These are phyloP conservation scores for Phytomonas francai DNA, from an alignment of 208 protist genomes.

Conservation along the genomic window DNA sequence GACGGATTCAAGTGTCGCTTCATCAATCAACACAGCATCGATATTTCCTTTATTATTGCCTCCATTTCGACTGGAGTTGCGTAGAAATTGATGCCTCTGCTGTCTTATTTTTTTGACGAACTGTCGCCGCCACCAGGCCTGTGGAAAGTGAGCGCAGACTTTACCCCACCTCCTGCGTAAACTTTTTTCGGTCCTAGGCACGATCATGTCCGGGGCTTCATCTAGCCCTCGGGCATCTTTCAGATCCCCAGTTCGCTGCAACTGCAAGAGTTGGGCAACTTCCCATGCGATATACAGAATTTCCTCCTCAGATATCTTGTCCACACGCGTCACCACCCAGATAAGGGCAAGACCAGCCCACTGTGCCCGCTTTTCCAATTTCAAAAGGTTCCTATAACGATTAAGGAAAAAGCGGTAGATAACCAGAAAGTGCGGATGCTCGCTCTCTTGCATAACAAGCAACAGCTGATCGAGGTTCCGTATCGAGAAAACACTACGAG, in stretches of 20 bases:
- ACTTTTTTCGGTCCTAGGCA: conserved; percentile 16
- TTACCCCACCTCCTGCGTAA: conserved; percentile 27
- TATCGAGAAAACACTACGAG: conserved; percentile 26
- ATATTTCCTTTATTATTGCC: not conserved
- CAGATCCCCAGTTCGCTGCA: conserved; percentile 6
- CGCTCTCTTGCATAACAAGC: conserved; percentile 61
- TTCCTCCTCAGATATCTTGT: conserved; percentile 15
- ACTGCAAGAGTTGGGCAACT: conserved; percentile 24
- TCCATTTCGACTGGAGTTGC: not conserved
- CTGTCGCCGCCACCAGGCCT: conserved; percentile 6
- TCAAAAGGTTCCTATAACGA: conserved; percentile 16
- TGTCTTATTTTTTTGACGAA: not conserved
- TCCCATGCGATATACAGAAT: conserved; percentile 31
- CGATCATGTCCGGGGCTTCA: not conserved
- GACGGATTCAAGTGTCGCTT: not conserved
- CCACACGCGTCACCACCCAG: conserved; percentile 21
- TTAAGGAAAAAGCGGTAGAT: conserved; percentile 50
- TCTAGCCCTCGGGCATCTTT: not conserved
- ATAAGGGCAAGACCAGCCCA: conserved; percentile 36
- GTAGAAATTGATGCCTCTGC: not conserved
- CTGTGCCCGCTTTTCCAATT: conserved; percentile 21
- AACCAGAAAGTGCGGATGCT: conserved; percentile 47
- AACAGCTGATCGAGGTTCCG: conserved; percentile 49
- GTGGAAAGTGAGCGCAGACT: conserved; percentile 26
- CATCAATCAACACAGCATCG: not conserved